Percentiles rank a stretch among this genome's conserved stretches.
phyloP scores from a whole-genome alignment of 2,329 filamentous ascomycete species.

The Elsinoe necatrix region DNA sequence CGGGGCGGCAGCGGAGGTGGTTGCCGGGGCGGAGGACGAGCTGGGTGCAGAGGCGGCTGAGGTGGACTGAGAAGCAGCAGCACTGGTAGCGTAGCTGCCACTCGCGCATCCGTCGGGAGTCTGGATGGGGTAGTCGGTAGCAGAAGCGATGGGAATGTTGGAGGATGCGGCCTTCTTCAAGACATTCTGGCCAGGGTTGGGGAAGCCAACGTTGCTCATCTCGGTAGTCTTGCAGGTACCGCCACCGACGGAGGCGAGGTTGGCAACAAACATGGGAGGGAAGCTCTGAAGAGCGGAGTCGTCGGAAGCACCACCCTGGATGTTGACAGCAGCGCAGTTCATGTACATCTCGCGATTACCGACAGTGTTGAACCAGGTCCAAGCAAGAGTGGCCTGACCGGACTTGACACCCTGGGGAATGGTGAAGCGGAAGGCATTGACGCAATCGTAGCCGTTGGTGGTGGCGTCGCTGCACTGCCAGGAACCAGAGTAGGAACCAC shows the following conservation, averaged over 20 bases:
- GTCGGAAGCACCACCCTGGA: conserved; percentile 48
- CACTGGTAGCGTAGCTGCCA: not conserved
- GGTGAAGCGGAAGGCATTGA: conserved; percentile 57
- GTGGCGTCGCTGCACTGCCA: conserved; percentile 15
- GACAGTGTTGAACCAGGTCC: conserved; percentile 90
- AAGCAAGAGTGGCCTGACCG: conserved; percentile 74
- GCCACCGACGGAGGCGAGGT: conserved; percentile 45
- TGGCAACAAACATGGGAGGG: conserved; percentile 68
- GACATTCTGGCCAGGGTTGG: conserved; percentile 54
- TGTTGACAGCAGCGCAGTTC: conserved; percentile 74
- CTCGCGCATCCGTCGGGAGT: conserved; percentile 20
- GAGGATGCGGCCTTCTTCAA: conserved; percentile 31
- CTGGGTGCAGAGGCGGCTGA: conserved; percentile 13
- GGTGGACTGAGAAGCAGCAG: conserved; percentile 8
- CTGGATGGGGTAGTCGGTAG: conserved; percentile 21
- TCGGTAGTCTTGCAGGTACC: conserved; percentile 47
- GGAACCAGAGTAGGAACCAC: conserved; percentile 15
- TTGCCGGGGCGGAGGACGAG: not conserved
- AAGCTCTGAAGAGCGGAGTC: conserved; percentile 52
- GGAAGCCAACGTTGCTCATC: conserved; percentile 54
- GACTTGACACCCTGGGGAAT: conserved; percentile 64
- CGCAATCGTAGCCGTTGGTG: conserved; percentile 22
- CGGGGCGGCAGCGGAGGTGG: conserved; percentile 3
- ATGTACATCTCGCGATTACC: conserved; percentile 97
- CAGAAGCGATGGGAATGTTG: conserved; percentile 18